Conservation (phyloP, 1,284 basidiomycete genomes). For the Ustilago loliicola region DNA sequence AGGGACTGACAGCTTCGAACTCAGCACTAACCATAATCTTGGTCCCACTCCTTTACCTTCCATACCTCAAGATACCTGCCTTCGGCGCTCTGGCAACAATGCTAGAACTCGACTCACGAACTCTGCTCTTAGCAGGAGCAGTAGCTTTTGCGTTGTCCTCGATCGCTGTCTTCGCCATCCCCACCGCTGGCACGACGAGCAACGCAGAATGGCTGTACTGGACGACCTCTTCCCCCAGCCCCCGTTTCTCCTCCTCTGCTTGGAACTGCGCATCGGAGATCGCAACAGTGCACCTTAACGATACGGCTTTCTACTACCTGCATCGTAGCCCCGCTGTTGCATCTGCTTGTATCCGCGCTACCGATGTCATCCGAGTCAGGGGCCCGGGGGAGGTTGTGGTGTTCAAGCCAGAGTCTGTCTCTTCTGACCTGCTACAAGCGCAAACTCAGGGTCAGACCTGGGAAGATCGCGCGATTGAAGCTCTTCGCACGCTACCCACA, state of each 20-base stretch:
- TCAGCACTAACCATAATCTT: background rate
- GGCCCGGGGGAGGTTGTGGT: constrained; percentile 25
- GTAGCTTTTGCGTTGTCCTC: constrained; percentile 8
- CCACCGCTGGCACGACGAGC: background rate
- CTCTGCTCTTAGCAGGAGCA: background rate
- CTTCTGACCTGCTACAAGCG: background rate
- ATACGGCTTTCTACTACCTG: background rate
- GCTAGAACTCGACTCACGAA: background rate
- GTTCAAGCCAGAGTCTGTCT: constrained; percentile 29
- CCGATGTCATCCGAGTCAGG: background rate
- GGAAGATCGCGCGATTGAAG: background rate
- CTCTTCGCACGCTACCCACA: background rate
- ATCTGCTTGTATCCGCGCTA: background rate
- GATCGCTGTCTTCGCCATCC: background rate
- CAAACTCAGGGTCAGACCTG: background rate
- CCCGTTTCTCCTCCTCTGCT: background rate
- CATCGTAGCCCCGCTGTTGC: background rate
- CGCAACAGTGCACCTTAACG: constrained; percentile 3
- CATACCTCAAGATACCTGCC: background rate
- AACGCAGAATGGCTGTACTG: constrained; percentile 24
- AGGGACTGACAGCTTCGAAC: background rate
- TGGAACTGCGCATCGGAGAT: constrained; percentile 12
- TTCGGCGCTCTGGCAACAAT: background rate
- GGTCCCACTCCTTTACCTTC: background rate
- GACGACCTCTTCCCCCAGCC: background rate